Evolutionary conservation across 805 yeast species (phyloP).

Genomic region (Suhomyces sp.): DNA sequence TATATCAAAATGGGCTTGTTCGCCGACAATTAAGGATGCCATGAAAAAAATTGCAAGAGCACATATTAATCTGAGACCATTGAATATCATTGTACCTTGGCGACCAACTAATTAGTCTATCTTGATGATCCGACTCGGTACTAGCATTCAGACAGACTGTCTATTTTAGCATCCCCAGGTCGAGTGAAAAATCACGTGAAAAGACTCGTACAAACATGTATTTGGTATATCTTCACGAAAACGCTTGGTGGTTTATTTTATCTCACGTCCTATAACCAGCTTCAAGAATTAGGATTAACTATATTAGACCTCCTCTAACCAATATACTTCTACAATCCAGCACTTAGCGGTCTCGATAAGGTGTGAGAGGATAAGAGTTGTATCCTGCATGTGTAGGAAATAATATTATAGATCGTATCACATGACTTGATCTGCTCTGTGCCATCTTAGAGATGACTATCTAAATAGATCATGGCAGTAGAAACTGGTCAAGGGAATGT

Average conservation of each 20-base stretch:
- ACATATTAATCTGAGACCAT: background rate
- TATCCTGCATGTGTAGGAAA: background rate
- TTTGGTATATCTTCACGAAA: background rate
- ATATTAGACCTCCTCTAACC: background rate
- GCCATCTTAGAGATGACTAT: background rate
- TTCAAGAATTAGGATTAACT: background rate
- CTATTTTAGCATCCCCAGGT: background rate
- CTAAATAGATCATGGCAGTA: background rate
- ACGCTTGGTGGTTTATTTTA: background rate
- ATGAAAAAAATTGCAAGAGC: background rate
- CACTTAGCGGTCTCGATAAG: background rate
- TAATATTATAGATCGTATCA: background rate
- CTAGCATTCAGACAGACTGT: background rate
- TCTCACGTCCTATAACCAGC: background rate
- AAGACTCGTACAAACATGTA: background rate
- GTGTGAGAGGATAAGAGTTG: background rate
- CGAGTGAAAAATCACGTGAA: background rate
- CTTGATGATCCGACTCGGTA: background rate
- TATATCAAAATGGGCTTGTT: slow-evolving; percentile 21
- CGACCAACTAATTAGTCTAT: background rate
- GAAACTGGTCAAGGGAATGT: slow-evolving; percentile 7
- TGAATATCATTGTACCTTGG: background rate
- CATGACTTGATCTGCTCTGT: background rate
- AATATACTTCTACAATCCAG: background rate
- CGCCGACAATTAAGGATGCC: background rate